These are phyloP conservation scores for Eustoma russellianum DNA, from an alignment of 257 asterid genomes.

Conservation along the genomic window DNA sequence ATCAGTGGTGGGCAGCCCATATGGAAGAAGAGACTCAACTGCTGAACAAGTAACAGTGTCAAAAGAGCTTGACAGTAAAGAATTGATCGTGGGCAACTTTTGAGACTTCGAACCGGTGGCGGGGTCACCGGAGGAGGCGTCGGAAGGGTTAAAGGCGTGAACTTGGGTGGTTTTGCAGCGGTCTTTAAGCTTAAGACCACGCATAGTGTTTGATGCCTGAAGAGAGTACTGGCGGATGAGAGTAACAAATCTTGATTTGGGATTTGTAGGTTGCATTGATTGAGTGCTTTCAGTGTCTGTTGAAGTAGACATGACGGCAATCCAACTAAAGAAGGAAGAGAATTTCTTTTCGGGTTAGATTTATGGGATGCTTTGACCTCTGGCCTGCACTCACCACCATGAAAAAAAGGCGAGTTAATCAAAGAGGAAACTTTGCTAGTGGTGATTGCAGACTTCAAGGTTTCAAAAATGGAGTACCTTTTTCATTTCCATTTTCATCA, in stretches of 20 bases:
- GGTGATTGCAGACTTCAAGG: conserved; percentile 16
- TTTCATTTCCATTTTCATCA: conserved; percentile 2
- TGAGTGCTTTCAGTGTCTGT: conserved; percentile 23
- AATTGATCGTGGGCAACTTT: conserved; percentile 32
- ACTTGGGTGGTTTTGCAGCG: conserved; percentile 44
- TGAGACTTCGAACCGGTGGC: conserved; percentile 4
- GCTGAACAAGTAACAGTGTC: conserved; percentile 16
- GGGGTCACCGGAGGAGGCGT: conserved; percentile 13
- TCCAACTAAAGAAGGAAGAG: neutral
- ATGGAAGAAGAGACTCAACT: conserved; percentile 28
- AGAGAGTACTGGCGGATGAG: conserved; percentile 33
- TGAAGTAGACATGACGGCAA: conserved; percentile 41
- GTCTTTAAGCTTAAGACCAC: conserved; percentile 40
- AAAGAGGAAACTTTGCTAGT: neutral
- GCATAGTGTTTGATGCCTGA: conserved; percentile 23
- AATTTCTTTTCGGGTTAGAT: neutral
- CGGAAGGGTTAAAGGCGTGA: conserved; percentile 37
- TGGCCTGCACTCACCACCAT: conserved; percentile 23
- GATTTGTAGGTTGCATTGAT: conserved; percentile 8
- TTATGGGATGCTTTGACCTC: neutral
- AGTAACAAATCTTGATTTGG: conserved; percentile 42
- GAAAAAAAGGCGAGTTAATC: neutral
- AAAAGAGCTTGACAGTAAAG: conserved; percentile 24
- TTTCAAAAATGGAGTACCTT: conserved; percentile 10
- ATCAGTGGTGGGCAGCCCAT: conserved; percentile 33